phyloP scores from a whole-genome alignment of 1,284 basidiomycete genomes.

The Clitocybe nebularis region DNA sequence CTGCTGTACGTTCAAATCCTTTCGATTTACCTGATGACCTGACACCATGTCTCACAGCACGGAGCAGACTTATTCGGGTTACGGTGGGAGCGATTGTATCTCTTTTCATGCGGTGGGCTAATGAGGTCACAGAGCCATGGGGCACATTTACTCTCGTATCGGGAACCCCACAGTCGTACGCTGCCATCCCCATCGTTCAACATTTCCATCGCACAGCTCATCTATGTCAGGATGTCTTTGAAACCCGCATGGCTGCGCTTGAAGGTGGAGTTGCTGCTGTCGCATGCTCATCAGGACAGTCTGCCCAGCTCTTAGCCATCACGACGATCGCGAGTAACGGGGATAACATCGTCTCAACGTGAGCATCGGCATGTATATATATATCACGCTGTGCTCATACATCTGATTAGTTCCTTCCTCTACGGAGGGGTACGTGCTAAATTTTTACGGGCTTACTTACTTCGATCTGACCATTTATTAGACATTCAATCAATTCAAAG shows the following conservation, averaged over 20 bases:
- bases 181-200: conserved; percentile 14
- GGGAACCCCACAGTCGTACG: conserved; percentile 81
- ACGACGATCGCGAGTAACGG: conserved; percentile 57
- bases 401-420: conserved; percentile 45
- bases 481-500: conserved; percentile 91
- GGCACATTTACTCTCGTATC: conserved; percentile 77
- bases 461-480: conserved; percentile 14
- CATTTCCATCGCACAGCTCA: neutral
- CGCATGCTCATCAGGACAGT: conserved; percentile 73
- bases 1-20: conserved; percentile 47
- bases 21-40: conserved; percentile 8
- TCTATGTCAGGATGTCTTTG: conserved; percentile 66
- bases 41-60: conserved; percentile 43
- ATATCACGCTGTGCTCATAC: conserved; percentile 1
- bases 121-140: conserved; percentile 44
- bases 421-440: conserved; percentile 60
- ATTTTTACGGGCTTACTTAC: neutral
- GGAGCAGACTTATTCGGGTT: conserved; percentile 82
- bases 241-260: conserved; percentile 79
- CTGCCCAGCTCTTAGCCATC: conserved; percentile 78
- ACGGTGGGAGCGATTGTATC: conserved; percentile 32
- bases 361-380: conserved; percentile 19
- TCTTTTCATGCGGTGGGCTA: neutral
- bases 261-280: conserved; percentile 79
- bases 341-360: conserved; percentile 78